Evolutionary conservation across 139 green algal genomes (phyloP).

Genomic region (Coelastrella sp.): DNA sequence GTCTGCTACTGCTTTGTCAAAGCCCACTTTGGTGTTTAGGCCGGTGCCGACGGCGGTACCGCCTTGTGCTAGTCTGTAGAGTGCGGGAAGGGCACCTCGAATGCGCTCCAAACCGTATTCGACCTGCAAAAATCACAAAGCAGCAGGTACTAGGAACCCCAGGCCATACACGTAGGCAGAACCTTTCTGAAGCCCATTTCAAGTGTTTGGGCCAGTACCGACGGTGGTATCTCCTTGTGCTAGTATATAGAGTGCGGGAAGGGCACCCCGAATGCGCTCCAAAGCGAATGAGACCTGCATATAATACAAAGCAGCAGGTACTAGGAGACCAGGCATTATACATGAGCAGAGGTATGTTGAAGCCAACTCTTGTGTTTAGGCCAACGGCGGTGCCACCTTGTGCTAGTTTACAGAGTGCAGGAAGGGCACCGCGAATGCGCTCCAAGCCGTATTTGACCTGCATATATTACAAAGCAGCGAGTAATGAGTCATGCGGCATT

Average conservation of each 20-base stretch:
- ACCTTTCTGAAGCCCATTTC: conserved; percentile 71
- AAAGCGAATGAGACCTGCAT: conserved; percentile 87
- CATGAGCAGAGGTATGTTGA: too few relatives aligned
- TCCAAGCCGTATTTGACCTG: conserved; percentile 88
- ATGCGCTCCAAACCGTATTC: conserved; percentile 85
- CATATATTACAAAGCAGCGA: not conserved
- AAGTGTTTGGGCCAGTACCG: conserved; percentile 96
- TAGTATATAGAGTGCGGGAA: conserved; percentile 87
- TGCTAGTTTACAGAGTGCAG: conserved; percentile 84
- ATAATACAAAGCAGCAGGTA: too few relatives aligned
- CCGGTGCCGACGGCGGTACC: conserved; percentile 98
- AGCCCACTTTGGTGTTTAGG: conserved; percentile 65
- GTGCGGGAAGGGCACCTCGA: conserved; percentile 70
- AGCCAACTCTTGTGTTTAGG: conserved; percentile 65
- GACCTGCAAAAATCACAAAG: conserved; percentile 68
- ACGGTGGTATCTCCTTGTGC: conserved; percentile 96
- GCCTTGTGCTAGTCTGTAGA: conserved; percentile 90
- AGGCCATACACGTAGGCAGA: too few relatives aligned
- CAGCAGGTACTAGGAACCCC: not conserved
- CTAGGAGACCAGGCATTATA: too few relatives aligned
- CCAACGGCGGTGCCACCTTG: conserved; percentile 97
- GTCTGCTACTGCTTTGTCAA: conserved; percentile 77
- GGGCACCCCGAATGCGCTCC: conserved; percentile 70
- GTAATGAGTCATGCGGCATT: too few relatives aligned
- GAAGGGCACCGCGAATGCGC: conserved; percentile 78